Conservation (phyloP, 768 basidiomycete species). For the Auricularia auricula-judae region DNA sequence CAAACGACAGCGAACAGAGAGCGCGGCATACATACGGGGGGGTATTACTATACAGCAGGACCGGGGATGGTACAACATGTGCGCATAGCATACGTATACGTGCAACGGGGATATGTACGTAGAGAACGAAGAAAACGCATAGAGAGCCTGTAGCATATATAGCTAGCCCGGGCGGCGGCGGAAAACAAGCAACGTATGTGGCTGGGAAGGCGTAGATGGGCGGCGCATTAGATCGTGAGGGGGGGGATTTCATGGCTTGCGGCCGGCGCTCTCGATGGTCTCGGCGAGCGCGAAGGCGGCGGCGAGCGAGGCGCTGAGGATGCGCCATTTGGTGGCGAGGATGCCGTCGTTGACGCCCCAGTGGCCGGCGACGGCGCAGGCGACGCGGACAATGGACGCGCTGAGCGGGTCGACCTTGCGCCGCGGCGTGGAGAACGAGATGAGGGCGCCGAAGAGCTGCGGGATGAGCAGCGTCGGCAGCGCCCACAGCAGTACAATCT, state of each 20-base stretch:
- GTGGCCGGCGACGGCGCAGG: conserved; percentile 17
- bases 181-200: no score
- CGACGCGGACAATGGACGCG: conserved; percentile 52
- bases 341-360: conserved; percentile 30
- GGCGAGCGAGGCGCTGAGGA: conserved; percentile 41
- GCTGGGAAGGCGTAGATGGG: no score
- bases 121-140: no score
- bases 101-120: no score
- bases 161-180: no score
- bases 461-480: conserved; percentile 54
- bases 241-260: not conserved
- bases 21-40: no score
- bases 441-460: conserved; percentile 40
- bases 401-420: conserved; percentile 48
- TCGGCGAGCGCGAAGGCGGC: conserved; percentile 62
- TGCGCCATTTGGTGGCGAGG: conserved; percentile 43
- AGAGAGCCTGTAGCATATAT: no score
- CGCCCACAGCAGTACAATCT: conserved; percentile 48
- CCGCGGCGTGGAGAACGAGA: conserved; percentile 46
- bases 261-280: conserved; percentile 33
- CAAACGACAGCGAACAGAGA: no score
- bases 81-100: no score
- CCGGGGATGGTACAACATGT: no score
- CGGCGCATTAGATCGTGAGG: no score
- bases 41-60: no score